phyloP scores from a whole-genome alignment of 2,329 filamentous ascomycete genomes.

The Hymenoscyphus occultus region DNA sequence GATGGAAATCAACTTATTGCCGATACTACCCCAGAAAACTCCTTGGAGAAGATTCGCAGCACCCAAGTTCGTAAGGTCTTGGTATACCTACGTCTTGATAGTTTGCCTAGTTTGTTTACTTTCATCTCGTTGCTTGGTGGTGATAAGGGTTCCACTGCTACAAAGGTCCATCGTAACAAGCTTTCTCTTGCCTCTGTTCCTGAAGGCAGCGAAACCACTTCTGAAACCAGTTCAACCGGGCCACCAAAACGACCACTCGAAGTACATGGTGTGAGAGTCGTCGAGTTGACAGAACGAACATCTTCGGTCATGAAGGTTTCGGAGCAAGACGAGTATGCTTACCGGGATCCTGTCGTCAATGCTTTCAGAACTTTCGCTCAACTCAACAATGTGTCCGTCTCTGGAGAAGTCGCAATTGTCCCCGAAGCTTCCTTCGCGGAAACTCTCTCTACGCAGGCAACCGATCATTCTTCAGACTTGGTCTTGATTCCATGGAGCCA shows the following conservation, averaged over 20 bases:
- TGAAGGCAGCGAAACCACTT: slow-evolving; percentile 26
- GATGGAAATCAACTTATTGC: slow-evolving; percentile 53
- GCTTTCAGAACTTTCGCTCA: slow-evolving; percentile 86
- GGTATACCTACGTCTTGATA: slow-evolving; percentile 81
- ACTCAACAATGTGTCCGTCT: slow-evolving; percentile 78
- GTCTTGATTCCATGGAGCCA: slow-evolving; percentile 88
- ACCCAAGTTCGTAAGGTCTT: slow-evolving; percentile 62
- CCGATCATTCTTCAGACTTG: slow-evolving; percentile 68
- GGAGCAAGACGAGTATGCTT: slow-evolving; percentile 70
- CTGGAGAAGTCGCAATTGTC: slow-evolving; percentile 76
- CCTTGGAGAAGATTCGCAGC: slow-evolving; percentile 48
- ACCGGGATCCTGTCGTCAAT: slow-evolving; percentile 81
- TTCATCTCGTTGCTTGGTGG: slow-evolving; percentile 77
- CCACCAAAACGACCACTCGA: slow-evolving; percentile 25
- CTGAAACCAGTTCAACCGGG: slow-evolving; percentile 28
- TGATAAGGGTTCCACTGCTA: slow-evolving; percentile 37
- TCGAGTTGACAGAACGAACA: slow-evolving; percentile 86
- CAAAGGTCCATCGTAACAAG: slow-evolving; percentile 39
- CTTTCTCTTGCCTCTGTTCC: slow-evolving; percentile 30
- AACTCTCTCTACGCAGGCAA: slow-evolving; percentile 67
- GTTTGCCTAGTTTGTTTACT: slow-evolving; percentile 75
- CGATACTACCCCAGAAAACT: slow-evolving; percentile 33
- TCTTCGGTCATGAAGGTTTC: slow-evolving; percentile 95
- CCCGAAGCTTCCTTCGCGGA: slow-evolving; percentile 77
- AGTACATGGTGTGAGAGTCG: slow-evolving; percentile 73